Percentiles rank a stretch among this genome's conserved stretches.
phyloP scores from a whole-genome alignment of 2,329 filamentous ascomycete genomes.

The Colletotrichum navitas region DNA sequence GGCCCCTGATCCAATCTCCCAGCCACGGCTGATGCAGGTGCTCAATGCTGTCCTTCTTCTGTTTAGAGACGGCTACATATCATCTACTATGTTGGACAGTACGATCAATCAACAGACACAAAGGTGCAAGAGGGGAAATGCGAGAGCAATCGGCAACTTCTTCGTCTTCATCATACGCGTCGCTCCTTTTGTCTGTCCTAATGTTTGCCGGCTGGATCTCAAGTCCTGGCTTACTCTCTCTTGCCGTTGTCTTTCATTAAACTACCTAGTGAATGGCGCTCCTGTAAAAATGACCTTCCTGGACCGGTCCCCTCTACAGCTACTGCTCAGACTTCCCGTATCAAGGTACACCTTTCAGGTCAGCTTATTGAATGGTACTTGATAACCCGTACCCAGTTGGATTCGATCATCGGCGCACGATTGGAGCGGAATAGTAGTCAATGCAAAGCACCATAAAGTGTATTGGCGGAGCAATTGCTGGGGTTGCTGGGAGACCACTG shows the following conservation, averaged over 20 bases:
- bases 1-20: conserved; percentile 2
- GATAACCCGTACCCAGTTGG: neutral
- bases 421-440: neutral
- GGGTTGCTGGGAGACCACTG: neutral
- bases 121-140: neutral
- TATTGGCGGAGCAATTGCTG: neutral
- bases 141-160: neutral
- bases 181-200: neutral
- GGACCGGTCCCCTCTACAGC: neutral
- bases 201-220: too few species aligned
- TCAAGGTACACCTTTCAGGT: conserved; percentile 16
- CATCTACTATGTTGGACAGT: neutral
- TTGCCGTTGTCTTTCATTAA: too few species aligned
- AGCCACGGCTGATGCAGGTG: neutral
- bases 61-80: too few species aligned
- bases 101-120: neutral
- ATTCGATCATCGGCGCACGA: neutral
- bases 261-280: too few species aligned
- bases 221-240: too few species aligned
- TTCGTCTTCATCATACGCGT: neutral
- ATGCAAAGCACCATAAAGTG: neutral
- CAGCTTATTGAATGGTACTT: neutral
- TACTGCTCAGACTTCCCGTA: neutral
- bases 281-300: neutral
- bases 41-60: neutral